Percentiles rank a stretch among this genome's conserved stretches.
These are phyloP conservation scores for Paracoccidioides lutzii DNA, from an alignment of 2,329 filamentous ascomycete genomes.

Conservation along the genomic window DNA sequence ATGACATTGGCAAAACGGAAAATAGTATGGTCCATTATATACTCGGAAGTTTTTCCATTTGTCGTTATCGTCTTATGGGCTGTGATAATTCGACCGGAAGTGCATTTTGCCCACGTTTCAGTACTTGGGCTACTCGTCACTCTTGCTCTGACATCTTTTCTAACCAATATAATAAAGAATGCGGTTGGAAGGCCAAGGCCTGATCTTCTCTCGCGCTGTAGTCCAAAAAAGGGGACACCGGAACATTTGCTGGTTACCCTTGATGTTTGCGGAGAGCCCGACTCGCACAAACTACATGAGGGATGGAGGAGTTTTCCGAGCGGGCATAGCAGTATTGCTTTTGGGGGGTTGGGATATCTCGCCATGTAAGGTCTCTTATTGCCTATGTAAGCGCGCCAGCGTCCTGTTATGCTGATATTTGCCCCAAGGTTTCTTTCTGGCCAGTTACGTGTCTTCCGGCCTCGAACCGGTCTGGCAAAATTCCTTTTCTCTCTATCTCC, in stretches of 20 bases:
- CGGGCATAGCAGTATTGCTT: slow-evolving; percentile 50
- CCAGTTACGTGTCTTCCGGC: slow-evolving; percentile 47
- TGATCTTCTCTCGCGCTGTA: slow-evolving; percentile 78
- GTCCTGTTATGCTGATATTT: neutral
- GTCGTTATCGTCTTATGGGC: slow-evolving; percentile 54
- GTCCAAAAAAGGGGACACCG: slow-evolving; percentile 49
- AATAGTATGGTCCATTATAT: slow-evolving; percentile 51
- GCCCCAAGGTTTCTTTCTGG: slow-evolving; percentile 32
- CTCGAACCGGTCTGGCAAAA: slow-evolving; percentile 43
- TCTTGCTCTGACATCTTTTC: slow-evolving; percentile 61
- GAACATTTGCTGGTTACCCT: slow-evolving; percentile 40
- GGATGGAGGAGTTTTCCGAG: slow-evolving; percentile 54
- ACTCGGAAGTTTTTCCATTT: slow-evolving; percentile 61
- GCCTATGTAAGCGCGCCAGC: neutral
- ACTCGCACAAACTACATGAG: slow-evolving; percentile 46
- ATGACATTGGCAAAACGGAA: neutral
- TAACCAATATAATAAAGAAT: slow-evolving; percentile 89
- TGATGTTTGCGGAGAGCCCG: slow-evolving; percentile 36
- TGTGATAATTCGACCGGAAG: slow-evolving; percentile 45
- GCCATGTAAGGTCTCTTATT: slow-evolving; percentile 27
- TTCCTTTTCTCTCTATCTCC: slow-evolving; percentile 44
- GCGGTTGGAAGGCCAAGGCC: slow-evolving; percentile 70
- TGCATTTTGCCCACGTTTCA: slow-evolving; percentile 75
- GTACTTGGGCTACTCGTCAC: slow-evolving; percentile 68
- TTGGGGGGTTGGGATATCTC: slow-evolving; percentile 48